Conservation (phyloP, 495 filamentous ascomycete species). For the Penicillium flavigenum region DNA sequence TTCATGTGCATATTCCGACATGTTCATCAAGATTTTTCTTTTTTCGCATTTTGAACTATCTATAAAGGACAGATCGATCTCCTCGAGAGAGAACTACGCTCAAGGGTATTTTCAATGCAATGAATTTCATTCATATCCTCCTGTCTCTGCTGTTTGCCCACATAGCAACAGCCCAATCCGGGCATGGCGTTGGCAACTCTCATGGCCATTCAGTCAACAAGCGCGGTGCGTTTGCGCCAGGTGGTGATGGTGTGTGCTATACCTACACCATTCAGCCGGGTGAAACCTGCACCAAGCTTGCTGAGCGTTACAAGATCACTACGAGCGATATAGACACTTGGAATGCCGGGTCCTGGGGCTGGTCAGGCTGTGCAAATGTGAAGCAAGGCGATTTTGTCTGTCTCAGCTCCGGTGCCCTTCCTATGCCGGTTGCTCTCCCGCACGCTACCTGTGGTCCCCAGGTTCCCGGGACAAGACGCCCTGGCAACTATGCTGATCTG, state of each 20-base stretch:
- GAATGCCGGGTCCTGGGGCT: constrained; percentile 12
- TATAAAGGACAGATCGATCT: neutral
- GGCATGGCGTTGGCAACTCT: neutral
- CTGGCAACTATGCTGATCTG: constrained; percentile 16
- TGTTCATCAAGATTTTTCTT: neutral
- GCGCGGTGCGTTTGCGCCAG: neutral
- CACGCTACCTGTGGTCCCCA: constrained; percentile 24
- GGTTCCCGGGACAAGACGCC: constrained; percentile 18
- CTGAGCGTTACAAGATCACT: constrained; percentile 8
- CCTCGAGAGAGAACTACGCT: neutral
- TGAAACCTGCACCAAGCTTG: constrained; percentile 16
- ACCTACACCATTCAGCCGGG: constrained; percentile 7
- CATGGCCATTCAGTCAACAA: neutral
- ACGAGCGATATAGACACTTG: constrained; percentile 16
- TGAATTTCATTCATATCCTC: neutral
- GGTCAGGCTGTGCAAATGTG: constrained; percentile 13
- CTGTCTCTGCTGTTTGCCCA: neutral
- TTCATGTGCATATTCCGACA: neutral
- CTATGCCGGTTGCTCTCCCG: constrained; percentile 25
- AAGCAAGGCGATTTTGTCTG: constrained; percentile 17
- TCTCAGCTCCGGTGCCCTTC: constrained; percentile 16
- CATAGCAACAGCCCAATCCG: neutral
- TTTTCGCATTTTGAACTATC: neutral
- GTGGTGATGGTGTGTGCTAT: neutral
- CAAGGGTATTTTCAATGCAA: neutral